Base-by-base conservation (phyloP, 2,329 filamentous ascomycete genomes). In the Alternaria atra region DNA sequence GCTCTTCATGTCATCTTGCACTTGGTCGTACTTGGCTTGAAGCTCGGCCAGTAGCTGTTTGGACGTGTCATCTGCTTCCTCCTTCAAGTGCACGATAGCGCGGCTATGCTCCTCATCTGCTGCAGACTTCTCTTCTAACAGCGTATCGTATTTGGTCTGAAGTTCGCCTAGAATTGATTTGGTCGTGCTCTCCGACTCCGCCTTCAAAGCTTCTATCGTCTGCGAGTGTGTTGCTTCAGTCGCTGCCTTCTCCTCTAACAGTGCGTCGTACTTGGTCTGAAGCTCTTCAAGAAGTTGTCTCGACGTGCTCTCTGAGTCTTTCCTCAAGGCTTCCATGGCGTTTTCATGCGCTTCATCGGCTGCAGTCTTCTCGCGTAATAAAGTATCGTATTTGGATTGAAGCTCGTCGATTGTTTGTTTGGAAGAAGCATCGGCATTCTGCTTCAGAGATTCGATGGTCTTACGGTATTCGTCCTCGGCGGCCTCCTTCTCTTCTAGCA, bases 401-500 rank as follows among this genome's bases (percentile, higher is more conserved):
- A 67, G 27, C 15, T 67, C 64, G 8, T 39, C 56, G 5, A 67
- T 40, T 4, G 61, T 29, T 25, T 60, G 53, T 20, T 68, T 73
- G 2, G 70, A 67, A 6, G 64, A 48, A 34, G 57, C 60, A 12
- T 70, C 66, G n/a, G 69, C 70, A 20, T 74, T 68, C 39, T 70
- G 43, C 55, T 74, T 72, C 20, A 76, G 47, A 25, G 65, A 62
- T 34, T 74, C 70, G 27, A 76, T 61, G 4, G 69, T 68, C 46
- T 60, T 65, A 23, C 32, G 60, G 51, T 76, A 70, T 3, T 69
- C 69, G 42, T 72, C 71, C 55, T 74, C 69, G 2, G 63, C 66
- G 29, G 62, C 55, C 4, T 69, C 70, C 63, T 74, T 75, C 32
- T 76, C 73, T 57, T 69, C 65, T 4, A 74, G 39, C 6, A 76